Conservation (phyloP, 192 early-diverging fungal genomes). For the Umbelopsis sp. region DNA sequence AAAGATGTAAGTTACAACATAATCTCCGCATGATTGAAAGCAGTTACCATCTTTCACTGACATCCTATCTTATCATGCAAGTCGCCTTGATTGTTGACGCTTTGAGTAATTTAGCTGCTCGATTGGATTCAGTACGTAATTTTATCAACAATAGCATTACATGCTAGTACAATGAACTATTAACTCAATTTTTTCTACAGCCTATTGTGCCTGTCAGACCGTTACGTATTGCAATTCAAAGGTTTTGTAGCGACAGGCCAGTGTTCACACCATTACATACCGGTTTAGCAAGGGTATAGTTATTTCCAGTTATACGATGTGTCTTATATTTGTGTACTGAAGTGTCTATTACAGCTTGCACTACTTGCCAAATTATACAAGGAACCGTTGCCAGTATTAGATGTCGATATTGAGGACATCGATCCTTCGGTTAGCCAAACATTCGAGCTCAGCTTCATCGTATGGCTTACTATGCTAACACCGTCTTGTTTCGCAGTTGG, state of each 20-base stretch:
- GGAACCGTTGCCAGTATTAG: conserved; percentile 49
- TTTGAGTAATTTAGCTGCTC: conserved; percentile 38
- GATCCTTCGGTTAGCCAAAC: conserved; percentile 42
- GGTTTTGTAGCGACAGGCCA: conserved; percentile 35
- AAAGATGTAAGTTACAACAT: conserved; percentile 38
- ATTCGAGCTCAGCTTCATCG: not conserved
- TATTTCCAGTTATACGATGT: not conserved
- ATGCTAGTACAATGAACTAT: not conserved
- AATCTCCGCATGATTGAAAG: not conserved
- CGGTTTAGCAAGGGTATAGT: conserved; percentile 36
- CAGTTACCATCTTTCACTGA: not conserved
- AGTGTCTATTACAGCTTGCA: conserved; percentile 29
- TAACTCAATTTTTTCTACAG: conserved; percentile 26
- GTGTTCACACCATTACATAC: conserved; percentile 50
- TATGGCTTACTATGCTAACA: not conserved
- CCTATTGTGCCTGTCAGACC: conserved; percentile 45
- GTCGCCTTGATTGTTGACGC: conserved; percentile 46
- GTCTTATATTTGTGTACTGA: not conserved
- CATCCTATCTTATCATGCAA: conserved; percentile 20
- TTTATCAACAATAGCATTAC: no score
- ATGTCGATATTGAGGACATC: conserved; percentile 54
- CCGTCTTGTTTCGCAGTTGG: conserved; percentile 3
- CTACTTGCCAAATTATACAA: conserved; percentile 53
- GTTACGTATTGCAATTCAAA: conserved; percentile 38
- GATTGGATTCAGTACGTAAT: conserved; percentile 37